Evolutionary conservation across 352 stramenopile species (phyloP).

Genomic region (Phytophthora palmivora): DNA sequence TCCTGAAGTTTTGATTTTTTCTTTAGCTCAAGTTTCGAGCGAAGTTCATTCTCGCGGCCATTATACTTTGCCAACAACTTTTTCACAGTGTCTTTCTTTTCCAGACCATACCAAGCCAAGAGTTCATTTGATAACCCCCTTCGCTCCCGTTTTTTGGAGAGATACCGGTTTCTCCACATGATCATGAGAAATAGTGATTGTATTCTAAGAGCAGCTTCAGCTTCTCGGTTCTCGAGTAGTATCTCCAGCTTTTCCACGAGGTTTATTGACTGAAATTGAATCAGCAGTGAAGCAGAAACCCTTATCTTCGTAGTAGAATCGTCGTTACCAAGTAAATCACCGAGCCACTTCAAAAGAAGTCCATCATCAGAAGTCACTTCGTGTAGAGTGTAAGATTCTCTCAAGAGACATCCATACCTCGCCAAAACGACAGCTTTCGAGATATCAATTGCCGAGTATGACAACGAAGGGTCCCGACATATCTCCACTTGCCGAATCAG

Average conservation of each 20-base stretch:
- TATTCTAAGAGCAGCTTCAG: constrained; percentile 37
- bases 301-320: constrained; percentile 9
- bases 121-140: constrained; percentile 47
- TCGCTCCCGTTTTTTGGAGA: constrained; percentile 39
- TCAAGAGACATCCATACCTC: constrained; percentile 42
- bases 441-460: constrained; percentile 40
- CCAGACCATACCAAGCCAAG: constrained; percentile 45
- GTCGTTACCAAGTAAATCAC: constrained; percentile 19
- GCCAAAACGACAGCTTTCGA: constrained; percentile 29
- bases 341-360: constrained; percentile 23
- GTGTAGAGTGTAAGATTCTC: constrained; percentile 9
- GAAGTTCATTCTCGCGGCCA: constrained; percentile 49
- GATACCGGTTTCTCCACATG: constrained; percentile 32
- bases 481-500: constrained; percentile 42
- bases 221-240: constrained; percentile 43
- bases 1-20: constrained; percentile 32
- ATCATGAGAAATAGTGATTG: constrained; percentile 55
- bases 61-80: constrained; percentile 52
- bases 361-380: constrained; percentile 22
- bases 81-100: constrained; percentile 41
- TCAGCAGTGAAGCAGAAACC: constrained; percentile 19
- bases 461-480: constrained; percentile 14
- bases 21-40: constrained; percentile 43
- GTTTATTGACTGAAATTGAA: constrained; percentile 40
- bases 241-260: constrained; percentile 52